Evolutionary conservation across 257 asterid genomes (phyloP).

Genomic region (Gentiana macrophylla): DNA sequence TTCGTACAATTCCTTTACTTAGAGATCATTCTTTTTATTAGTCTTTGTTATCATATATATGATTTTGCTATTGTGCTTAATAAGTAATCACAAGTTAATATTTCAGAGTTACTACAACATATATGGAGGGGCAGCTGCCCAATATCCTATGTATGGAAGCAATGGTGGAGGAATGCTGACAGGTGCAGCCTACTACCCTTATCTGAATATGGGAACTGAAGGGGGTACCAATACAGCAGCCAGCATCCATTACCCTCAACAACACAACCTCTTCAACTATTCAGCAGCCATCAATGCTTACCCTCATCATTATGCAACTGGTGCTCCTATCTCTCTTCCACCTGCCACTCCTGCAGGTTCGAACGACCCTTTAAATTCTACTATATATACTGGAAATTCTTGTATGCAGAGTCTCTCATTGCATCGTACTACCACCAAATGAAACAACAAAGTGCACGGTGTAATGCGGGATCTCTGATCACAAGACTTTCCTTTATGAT

Average conservation of each 20-base stretch:
- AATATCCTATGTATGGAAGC: slow-evolving; percentile 56
- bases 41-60: not conserved
- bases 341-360: slow-evolving; percentile 44
- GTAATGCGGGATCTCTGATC: no score
- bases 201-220: slow-evolving; percentile 49
- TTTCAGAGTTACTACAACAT: slow-evolving; percentile 65
- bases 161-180: slow-evolving; percentile 53
- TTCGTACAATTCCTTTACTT: slow-evolving; percentile 24
- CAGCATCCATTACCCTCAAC: slow-evolving; percentile 66
- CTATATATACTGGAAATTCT: no score
- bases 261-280: slow-evolving; percentile 45
- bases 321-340: slow-evolving; percentile 68
- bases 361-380: not conserved
- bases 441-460: no score
- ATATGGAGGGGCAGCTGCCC: slow-evolving; percentile 63
- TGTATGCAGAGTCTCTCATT: not conserved
- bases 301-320: slow-evolving; percentile 72
- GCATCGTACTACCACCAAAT: not conserved
- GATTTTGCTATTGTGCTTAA: not conserved
- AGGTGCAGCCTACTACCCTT: slow-evolving; percentile 58
- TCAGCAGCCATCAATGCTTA: slow-evolving; percentile 43
- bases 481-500: no score
- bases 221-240: slow-evolving; percentile 41
- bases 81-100: not conserved
- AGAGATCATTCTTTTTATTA: not conserved